A percentile compares a stretch with the other conserved stretches of the same genome.
Evolutionary conservation across 176 grass and related monocot genomes (phyloP).

Genomic region (Musa acuminata): DNA sequence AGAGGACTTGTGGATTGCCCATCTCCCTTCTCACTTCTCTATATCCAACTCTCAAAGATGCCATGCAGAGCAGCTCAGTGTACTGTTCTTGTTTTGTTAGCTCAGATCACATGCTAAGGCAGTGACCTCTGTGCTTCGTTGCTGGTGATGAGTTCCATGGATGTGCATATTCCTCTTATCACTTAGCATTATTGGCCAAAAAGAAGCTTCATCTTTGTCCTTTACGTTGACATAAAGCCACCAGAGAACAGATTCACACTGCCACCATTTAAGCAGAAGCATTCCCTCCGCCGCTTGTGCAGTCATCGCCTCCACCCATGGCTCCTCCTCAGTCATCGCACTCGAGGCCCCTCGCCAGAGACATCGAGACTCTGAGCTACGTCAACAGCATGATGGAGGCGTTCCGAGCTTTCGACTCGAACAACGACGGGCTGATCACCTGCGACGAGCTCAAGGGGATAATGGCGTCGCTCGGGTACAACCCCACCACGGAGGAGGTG

Average conservation of each 20-base stretch:
- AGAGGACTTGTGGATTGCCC: too few relatives aligned
- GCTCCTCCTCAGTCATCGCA: constrained; percentile 16
- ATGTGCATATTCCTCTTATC: neutral
- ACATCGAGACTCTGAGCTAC: constrained; percentile 75
- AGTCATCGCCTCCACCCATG: constrained; percentile 21
- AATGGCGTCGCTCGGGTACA: constrained; percentile 54
- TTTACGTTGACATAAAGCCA: constrained; percentile 66
- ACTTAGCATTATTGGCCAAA: constrained; percentile 11
- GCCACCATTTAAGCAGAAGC: neutral
- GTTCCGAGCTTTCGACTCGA: constrained; percentile 78
- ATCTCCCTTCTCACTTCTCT: too few relatives aligned
- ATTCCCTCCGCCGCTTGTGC: neutral
- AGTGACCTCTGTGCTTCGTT: too few relatives aligned
- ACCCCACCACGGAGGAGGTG: constrained; percentile 35
- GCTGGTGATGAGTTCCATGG: too few relatives aligned
- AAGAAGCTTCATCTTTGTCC: constrained; percentile 41
- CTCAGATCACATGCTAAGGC: too few relatives aligned
- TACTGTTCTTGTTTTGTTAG: too few relatives aligned
- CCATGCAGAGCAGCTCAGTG: too few relatives aligned
- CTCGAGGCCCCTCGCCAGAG: constrained; percentile 24
- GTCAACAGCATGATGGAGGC: constrained; percentile 70
- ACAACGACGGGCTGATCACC: constrained; percentile 58
- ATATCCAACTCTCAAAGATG: too few relatives aligned
- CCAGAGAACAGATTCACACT: constrained; percentile 33
- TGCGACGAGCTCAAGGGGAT: constrained; percentile 47